phyloP scores from a whole-genome alignment of 2,329 filamentous ascomycete genomes.

The Penicillium sp. region DNA sequence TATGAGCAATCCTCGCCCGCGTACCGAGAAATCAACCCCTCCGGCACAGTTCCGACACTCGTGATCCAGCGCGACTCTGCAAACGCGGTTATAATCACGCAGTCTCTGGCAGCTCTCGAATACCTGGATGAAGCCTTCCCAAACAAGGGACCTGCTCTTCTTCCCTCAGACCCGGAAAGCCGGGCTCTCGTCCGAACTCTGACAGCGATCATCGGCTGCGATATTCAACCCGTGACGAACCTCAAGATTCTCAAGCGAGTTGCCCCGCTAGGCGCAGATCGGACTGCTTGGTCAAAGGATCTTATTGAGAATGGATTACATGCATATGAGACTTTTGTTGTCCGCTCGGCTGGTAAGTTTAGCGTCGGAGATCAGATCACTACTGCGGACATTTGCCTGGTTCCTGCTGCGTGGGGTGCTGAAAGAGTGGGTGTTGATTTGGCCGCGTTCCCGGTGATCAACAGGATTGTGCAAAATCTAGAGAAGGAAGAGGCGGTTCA shows the following conservation, averaged over 20 bases:
- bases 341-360: slow-evolving; percentile 43
- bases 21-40: slow-evolving; percentile 52
- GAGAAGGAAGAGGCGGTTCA: slow-evolving; percentile 49
- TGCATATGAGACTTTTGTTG: slow-evolving; percentile 51
- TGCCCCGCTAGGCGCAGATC: slow-evolving; percentile 41
- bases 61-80: slow-evolving; percentile 31
- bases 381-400: slow-evolving; percentile 55
- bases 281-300: slow-evolving; percentile 49
- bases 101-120: slow-evolving; percentile 58
- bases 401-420: slow-evolving; percentile 57
- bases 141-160: slow-evolving; percentile 39
- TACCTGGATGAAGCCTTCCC: slow-evolving; percentile 56
- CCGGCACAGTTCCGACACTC: slow-evolving; percentile 52
- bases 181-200: slow-evolving; percentile 53
- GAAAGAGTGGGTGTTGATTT: slow-evolving; percentile 53
- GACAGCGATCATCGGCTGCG: slow-evolving; percentile 51
- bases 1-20: slow-evolving; percentile 47
- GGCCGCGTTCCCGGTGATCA: slow-evolving; percentile 45
- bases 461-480: slow-evolving; percentile 45
- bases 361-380: slow-evolving; percentile 54
- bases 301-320: slow-evolving; percentile 51
- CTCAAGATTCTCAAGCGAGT: slow-evolving; percentile 50
- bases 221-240: slow-evolving; percentile 59
- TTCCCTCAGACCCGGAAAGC: slow-evolving; percentile 44
- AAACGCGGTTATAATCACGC: slow-evolving; percentile 43